Base-by-base conservation (phyloP, 495 filamentous ascomycete species). In the Tuber magnatum region DNA sequence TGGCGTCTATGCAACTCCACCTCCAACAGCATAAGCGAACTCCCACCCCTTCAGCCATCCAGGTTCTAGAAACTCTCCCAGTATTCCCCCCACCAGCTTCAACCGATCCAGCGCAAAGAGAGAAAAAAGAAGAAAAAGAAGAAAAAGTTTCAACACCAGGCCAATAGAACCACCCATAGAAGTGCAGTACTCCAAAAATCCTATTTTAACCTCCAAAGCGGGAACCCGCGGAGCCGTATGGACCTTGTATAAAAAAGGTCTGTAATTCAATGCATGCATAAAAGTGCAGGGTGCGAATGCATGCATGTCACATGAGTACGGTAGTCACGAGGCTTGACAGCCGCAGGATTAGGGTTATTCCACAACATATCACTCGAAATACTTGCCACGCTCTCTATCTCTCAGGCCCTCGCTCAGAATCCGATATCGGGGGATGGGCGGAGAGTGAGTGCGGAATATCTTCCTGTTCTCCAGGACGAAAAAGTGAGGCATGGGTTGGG, bases 1-100 rank as follows among this genome's bases (percentile, higher is more conserved):
- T n/a, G 51, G 72, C 40, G 61, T n/a, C 16, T 24, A 61, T 46
- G 73, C 46, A 68, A 41, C 20, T 28, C 74, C 41, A 48, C 76
- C 69, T 38, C 44, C 44, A 68, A 43, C 73, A 41, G 46, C 42
- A 39, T 28, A 68, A 74, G 61, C 61, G 61, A 24, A 40, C 3
- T 42, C 68, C 48, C 41, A 42, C 28, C 44, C 40, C 56, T 12
- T 7, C 39, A 7, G 39, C 44, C 40, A 56, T 12, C 39, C 39
- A 7, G 39, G 7, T 40, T 40, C 69, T 74, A 46, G 18, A 14
- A 35, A 28, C 18, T 8, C 73, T 71, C 43, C 43, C 28, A 18
- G 38, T 44, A 44, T 46, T 39, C 70, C 35, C 41, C 70, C 4
- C 70, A 42, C 41, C 70, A 61, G 28, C n/a, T 6, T 61, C n/a